phyloP scores from a whole-genome alignment of 495 filamentous ascomycete species.

The Penicillium ucsense region DNA sequence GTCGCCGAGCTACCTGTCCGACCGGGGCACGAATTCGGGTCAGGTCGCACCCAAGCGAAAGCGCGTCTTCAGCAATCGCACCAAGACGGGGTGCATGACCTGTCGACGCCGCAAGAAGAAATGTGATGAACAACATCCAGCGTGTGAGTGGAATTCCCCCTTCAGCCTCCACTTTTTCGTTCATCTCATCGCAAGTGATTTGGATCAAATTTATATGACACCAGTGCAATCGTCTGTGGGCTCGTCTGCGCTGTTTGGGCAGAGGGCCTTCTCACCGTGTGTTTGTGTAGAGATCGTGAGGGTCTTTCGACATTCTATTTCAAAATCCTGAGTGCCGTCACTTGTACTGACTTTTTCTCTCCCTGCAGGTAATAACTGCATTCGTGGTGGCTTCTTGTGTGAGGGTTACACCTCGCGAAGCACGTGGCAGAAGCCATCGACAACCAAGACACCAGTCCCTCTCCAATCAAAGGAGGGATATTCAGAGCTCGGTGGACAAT shows the following conservation, averaged over 20 bases:
- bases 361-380: constrained; percentile 77
- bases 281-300: no score
- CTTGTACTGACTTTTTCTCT: neutral
- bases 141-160: constrained; percentile 49
- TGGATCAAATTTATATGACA: no score
- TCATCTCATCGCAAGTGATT: no score
- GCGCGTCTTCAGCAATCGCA: constrained; percentile 88
- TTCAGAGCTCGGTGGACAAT: constrained; percentile 37
- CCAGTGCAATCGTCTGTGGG: no score
- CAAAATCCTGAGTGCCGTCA: no score
- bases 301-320: no score
- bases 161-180: constrained; percentile 1
- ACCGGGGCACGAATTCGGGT: constrained; percentile 28
- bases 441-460: constrained; percentile 55
- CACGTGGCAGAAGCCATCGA: constrained; percentile 60
- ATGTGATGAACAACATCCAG: constrained; percentile 90
- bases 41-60: constrained; percentile 75
- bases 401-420: constrained; percentile 81
- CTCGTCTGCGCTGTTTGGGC: no score
- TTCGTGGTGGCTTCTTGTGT: constrained; percentile 84
- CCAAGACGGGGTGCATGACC: constrained; percentile 95
- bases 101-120: constrained; percentile 96
- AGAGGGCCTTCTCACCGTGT: no score
- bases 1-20: constrained; percentile 28
- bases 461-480: constrained; percentile 79